phyloP scores from a whole-genome alignment of 2,329 filamentous ascomycete genomes.

The Fusarium robinianum region DNA sequence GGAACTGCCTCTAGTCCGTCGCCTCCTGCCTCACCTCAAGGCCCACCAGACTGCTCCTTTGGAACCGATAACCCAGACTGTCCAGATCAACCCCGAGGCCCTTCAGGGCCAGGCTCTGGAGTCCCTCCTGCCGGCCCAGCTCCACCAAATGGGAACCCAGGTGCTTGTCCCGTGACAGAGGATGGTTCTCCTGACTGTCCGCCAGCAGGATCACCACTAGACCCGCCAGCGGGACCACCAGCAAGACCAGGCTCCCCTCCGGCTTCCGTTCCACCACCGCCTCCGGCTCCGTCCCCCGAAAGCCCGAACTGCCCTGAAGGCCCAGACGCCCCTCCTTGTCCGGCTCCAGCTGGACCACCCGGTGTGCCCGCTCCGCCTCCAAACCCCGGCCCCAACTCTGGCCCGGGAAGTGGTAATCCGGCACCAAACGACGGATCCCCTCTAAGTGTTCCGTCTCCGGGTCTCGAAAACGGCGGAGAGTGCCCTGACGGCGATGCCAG shows the following conservation, averaged over 20 bases:
- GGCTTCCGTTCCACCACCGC: background rate
- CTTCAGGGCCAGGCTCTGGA: background rate
- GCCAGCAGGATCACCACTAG: background rate
- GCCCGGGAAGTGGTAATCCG: background rate
- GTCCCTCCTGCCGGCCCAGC: background rate
- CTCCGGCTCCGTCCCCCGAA: background rate
- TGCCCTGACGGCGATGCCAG: background rate
- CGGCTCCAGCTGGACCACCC: background rate
- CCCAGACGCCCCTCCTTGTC: background rate
- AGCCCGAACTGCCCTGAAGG: background rate
- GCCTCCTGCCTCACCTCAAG: background rate
- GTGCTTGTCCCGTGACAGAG: background rate
- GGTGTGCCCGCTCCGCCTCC: background rate
- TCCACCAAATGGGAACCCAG: background rate
- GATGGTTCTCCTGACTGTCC: constrained; percentile 1
- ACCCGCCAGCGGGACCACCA: constrained; percentile 1
- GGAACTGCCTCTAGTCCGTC: too few species aligned
- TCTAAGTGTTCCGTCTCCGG: background rate
- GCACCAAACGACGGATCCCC: background rate
- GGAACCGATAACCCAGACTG: constrained; percentile 6
- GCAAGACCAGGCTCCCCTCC: constrained; percentile 3
- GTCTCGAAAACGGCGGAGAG: background rate
- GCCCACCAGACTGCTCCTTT: constrained; percentile 4
- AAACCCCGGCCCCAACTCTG: background rate
- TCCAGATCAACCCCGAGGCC: background rate